Evolutionary conservation across 345 rosid genomes (phyloP), one percentile per base, ranked within the genome.

Genomic region (Litchi chinensis): DNA sequence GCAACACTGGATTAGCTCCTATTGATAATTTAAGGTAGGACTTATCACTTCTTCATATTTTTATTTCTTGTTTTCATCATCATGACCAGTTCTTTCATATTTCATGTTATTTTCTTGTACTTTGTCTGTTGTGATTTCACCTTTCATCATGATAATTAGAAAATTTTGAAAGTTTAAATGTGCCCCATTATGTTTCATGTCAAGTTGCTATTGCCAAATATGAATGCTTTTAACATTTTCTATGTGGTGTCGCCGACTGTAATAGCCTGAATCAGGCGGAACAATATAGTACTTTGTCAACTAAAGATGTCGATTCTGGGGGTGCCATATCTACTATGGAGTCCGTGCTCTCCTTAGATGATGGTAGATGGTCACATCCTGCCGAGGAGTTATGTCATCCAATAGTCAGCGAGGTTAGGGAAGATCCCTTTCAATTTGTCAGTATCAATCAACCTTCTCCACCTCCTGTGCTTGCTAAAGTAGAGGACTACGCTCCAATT

Each of bases 401-500:
- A 39, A 78, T 89, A 65, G 80, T 81, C 60, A 79, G 77, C 79
- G 97, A 90, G 75, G 89, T 83, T 76, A 87, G 80, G 72, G 93
- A 94, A 82, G 95, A 96, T 80, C 97, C 95, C 65, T 93, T 94
- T 73, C 93, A 87, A 83, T 89, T 88, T 84, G 94, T 88, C 12
- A 82, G 95, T 76, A 81, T 91, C 79, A 93, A 78, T 83, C 99
- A 96, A 85, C 98, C 97, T 69, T 52, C 89, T 65, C 98, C 99
- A 71, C 99, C 98, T 82, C 98, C 99, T 40, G 98, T 96, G 85
- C 95, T 94, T 81, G 95, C 98, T 72, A 86, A 90, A 82, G 87
- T 96, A 59, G 94, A 88, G 76, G 90, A 85, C 1, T 32, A 40
- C 32, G 79, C 98, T 80, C 89, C 88, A 40, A 93, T 96, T 62